Evolutionary conservation across 106 monocot species (phyloP).

Genomic region (Allium fistulosum): DNA sequence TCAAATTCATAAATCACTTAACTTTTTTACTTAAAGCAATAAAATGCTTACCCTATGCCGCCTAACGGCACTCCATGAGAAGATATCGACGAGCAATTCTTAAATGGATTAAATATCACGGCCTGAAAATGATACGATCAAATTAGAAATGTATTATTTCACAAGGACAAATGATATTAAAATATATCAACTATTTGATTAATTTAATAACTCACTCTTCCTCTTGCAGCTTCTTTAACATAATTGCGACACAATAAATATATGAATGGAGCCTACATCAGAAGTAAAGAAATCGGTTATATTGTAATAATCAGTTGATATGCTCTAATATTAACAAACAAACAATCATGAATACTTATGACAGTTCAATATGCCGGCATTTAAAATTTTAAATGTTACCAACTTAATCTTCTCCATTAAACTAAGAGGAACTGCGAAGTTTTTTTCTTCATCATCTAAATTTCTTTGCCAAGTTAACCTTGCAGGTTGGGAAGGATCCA

Average conservation of each 20-base stretch:
- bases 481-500: constrained; percentile 25
- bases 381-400: constrained; percentile 10
- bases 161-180: background rate
- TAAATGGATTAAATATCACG: constrained; percentile 38
- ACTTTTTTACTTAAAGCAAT: background rate
- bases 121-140: constrained; percentile 15
- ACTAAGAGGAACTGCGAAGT: constrained; percentile 1
- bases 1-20: background rate
- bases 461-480: constrained; percentile 23
- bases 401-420: constrained; percentile 1
- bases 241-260: constrained; percentile 11
- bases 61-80: constrained; percentile 52
- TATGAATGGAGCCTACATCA: constrained; percentile 18
- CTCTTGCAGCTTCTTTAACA: constrained; percentile 29
- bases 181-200: background rate
- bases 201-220: constrained; percentile 20
- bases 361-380: background rate
- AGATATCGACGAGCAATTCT: constrained; percentile 23
- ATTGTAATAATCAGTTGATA: background rate
- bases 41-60: constrained; percentile 43
- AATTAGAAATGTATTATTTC: background rate
- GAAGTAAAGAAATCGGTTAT: background rate
- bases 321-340: background rate
- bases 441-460: constrained; percentile 17
- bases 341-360: background rate